Conservation (phyloP, 202 grass and related monocot species). For the Schoenoplectus tabernaemontani region DNA sequence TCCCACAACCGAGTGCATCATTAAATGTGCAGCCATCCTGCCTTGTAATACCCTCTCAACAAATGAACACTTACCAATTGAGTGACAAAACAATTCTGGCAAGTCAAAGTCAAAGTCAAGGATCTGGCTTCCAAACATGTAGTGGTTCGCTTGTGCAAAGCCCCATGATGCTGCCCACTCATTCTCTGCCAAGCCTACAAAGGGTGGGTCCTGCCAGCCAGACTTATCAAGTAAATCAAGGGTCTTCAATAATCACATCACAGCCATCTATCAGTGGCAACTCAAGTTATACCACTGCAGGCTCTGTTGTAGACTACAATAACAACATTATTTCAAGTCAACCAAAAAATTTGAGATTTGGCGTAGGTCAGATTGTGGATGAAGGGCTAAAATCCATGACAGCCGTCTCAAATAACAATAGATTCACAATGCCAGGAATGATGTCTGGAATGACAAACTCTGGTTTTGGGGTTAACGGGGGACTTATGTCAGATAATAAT, state of each 20-base stretch:
- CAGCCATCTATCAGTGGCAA: constrained; percentile 18
- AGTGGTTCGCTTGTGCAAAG: background rate
- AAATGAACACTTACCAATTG: constrained; percentile 43
- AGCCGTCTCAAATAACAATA: constrained; percentile 36
- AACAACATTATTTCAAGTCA: constrained; percentile 38
- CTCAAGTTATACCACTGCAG: background rate
- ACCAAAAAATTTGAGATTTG: constrained; percentile 53
- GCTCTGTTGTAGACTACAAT: constrained; percentile 18
- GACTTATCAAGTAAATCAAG: constrained; percentile 28
- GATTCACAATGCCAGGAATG: constrained; percentile 16
- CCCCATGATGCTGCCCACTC: constrained; percentile 30
- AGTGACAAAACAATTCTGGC: constrained; percentile 19
- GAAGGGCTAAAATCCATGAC: constrained; percentile 33
- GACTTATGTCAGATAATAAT: constrained; percentile 15
- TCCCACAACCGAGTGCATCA: constrained; percentile 31
- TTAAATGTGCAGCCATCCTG: constrained; percentile 82
- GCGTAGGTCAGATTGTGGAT: constrained; percentile 44
- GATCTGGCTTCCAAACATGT: constrained; percentile 4
- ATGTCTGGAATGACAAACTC: constrained; percentile 16
- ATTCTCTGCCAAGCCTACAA: constrained; percentile 22
- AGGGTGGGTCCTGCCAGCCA: background rate
- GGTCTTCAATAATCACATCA: constrained; percentile 14
- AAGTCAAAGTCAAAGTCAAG: constrained; percentile 17
- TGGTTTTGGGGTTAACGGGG: background rate
- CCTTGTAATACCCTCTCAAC: constrained; percentile 56